Base-by-base conservation (phyloP, 345 rosid genomes). In the Eucalyptus erythrocorys region DNA sequence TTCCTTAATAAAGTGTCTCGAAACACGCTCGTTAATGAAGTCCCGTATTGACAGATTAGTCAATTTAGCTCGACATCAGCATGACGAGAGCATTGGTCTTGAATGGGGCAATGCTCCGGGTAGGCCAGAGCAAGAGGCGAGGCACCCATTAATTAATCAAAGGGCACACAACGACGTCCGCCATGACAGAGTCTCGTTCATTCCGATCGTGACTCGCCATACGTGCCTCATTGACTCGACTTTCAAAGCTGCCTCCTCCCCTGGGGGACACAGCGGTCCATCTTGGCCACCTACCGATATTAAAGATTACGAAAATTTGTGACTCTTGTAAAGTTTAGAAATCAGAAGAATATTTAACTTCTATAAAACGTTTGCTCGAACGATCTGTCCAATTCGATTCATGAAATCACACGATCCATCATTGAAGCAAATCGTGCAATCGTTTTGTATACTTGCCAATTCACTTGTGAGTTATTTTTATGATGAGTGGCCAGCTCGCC, bases 401-500 rank as follows among this genome's bases (percentile, higher is more conserved):
- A 7, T 4, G 21, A 24, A n/a, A 66, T 42, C 42, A 16, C 37
- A 5, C 13, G 10, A 17, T 21, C 42, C 10, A 68, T 16, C 13
- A 1, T 16, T 37, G 24, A 68, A 34, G 43, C 3, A 12, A 4
- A 68, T 68, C 2, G 13, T 21, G 7, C 80, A 9, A 34, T 68
- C 7, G 1, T 68, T 68, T 17, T 34, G 43, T 5, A 8, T 68
- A 34, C 26, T 17, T 34, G 43, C 7, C 12, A 1, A 68, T 34
- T 34, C 21, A 3, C 11, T 66, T 16, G 2, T 32, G 79, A n/a
- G 34, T 34, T 66, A n/a, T 14, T 66, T 64, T 32, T 14, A 24
- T 10, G 30, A n/a, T 8, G 21, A 32, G 15, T 4, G 40, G 4
- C 21, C 0, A 6, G 5, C 5, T 66, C 12, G 9, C 13, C 3